These are phyloP conservation scores for Astraeus odoratus DNA, from an alignment of 768 basidiomycete species.

Conservation along the genomic window DNA sequence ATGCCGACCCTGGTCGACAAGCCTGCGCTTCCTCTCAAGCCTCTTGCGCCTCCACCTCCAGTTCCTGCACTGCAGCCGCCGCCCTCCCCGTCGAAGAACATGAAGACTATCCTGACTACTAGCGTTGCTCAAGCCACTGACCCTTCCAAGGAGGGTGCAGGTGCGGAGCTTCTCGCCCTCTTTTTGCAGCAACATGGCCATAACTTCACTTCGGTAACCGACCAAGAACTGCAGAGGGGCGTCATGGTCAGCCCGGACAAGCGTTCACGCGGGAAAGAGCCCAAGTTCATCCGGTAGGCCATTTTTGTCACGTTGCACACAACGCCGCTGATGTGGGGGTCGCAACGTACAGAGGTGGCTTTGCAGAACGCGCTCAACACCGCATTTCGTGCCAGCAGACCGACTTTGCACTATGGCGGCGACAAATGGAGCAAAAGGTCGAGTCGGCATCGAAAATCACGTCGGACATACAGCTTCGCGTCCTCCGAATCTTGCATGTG, in stretches of 20 bases:
- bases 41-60: slow-evolving; percentile 24
- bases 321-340: neutral
- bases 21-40: slow-evolving; percentile 13
- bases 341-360: slow-evolving; percentile 39
- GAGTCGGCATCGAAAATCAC: slow-evolving; percentile 23
- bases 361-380: slow-evolving; percentile 44
- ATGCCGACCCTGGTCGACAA: slow-evolving; percentile 14
- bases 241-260: slow-evolving; percentile 56
- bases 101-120: slow-evolving; percentile 47
- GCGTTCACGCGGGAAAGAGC: slow-evolving; percentile 33
- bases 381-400: slow-evolving; percentile 39
- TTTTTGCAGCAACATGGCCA: slow-evolving; percentile 42
- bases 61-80: slow-evolving; percentile 1
- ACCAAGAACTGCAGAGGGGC: slow-evolving; percentile 40
- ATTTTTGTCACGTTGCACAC: neutral
- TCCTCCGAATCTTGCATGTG: slow-evolving; percentile 37
- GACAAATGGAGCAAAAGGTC: slow-evolving; percentile 37
- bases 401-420: slow-evolving; percentile 45
- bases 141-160: slow-evolving; percentile 41
- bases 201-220: slow-evolving; percentile 29
- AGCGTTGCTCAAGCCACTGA: slow-evolving; percentile 47
- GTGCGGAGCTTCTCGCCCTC: slow-evolving; percentile 46
- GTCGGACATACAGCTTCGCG: slow-evolving; percentile 37
- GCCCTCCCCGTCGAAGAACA: slow-evolving; percentile 25
- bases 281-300: slow-evolving; percentile 44